Percentiles rank a stretch among this genome's conserved stretches.
These are phyloP conservation scores for Kingdonia uniflora DNA, from an alignment of 164 flowering plant species.

Conservation along the genomic window DNA sequence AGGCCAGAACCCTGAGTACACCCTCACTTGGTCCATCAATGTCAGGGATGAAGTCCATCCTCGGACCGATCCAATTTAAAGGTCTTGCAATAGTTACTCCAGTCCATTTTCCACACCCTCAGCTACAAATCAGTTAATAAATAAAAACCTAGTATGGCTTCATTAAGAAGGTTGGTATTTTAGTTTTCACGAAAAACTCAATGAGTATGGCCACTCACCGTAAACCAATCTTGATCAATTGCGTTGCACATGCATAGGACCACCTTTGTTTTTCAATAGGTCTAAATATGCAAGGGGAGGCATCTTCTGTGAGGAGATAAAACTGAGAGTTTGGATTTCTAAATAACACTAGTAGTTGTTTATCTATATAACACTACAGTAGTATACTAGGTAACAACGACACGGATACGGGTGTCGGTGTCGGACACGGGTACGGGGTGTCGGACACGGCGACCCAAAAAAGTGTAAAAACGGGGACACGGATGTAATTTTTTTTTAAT, in stretches of 20 bases:
- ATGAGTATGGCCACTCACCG: constrained; percentile 12
- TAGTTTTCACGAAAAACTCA: not conserved
- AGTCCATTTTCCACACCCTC: constrained; percentile 56
- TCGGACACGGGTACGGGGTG: too few species aligned
- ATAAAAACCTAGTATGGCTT: not conserved
- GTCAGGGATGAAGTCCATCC: constrained; percentile 61
- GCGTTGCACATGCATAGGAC: constrained; percentile 48
- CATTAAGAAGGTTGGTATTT: too few species aligned
- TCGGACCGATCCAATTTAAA: constrained; percentile 63
- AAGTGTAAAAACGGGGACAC: too few species aligned
- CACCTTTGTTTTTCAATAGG: too few species aligned
- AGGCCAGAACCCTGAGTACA: constrained; percentile 53
- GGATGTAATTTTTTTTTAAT: too few species aligned
- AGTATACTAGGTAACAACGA: too few species aligned
- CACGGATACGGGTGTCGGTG: too few species aligned
- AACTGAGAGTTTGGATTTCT: constrained; percentile 22
- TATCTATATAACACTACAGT: too few species aligned
- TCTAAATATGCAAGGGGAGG: constrained; percentile 41
- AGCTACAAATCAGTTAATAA: constrained; percentile 18
- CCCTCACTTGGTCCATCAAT: constrained; percentile 61
- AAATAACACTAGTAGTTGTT: too few species aligned
- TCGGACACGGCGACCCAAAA: too few species aligned
- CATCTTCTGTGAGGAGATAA: constrained; percentile 34
- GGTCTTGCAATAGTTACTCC: constrained; percentile 53
- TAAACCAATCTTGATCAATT: constrained; percentile 32